Conservation (phyloP, 2,329 filamentous ascomycete genomes). For the Talaromyces amestolkiae region DNA sequence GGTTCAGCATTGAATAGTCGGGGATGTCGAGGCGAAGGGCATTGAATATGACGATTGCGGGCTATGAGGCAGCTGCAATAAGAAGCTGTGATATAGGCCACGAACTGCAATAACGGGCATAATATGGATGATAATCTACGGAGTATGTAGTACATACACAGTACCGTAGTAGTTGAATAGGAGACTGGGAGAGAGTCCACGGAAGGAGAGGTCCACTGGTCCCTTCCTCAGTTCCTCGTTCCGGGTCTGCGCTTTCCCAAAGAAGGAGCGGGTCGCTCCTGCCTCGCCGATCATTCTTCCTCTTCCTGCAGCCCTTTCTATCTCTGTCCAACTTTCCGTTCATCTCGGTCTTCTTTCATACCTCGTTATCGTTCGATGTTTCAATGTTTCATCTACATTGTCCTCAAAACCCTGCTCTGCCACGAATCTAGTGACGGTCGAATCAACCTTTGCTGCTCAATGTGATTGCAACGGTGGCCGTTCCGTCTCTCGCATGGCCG, state of each 20-base stretch:
- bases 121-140: background rate
- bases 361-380: background rate
- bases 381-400: background rate
- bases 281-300: background rate
- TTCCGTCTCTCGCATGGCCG: constrained; percentile 1
- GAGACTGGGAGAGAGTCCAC: too few species aligned
- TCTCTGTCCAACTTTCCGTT: background rate
- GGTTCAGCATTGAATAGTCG: background rate
- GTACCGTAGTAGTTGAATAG: too few species aligned
- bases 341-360: background rate
- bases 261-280: background rate
- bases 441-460: background rate
- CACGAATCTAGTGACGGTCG: background rate
- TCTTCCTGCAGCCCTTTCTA: background rate
- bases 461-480: constrained; percentile 16
- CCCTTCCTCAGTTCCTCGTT: too few species aligned
- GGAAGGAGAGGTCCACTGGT: too few species aligned
- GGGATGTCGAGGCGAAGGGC: background rate
- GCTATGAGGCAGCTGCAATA: background rate
- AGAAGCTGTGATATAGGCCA: background rate
- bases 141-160: too few species aligned
- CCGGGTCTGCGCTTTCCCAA: background rate
- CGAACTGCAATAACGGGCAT: background rate
- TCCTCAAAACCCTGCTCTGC: background rate
- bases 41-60: background rate